Conservation (phyloP, 139 green algal genomes). For the Micractinium sp. region DNA sequence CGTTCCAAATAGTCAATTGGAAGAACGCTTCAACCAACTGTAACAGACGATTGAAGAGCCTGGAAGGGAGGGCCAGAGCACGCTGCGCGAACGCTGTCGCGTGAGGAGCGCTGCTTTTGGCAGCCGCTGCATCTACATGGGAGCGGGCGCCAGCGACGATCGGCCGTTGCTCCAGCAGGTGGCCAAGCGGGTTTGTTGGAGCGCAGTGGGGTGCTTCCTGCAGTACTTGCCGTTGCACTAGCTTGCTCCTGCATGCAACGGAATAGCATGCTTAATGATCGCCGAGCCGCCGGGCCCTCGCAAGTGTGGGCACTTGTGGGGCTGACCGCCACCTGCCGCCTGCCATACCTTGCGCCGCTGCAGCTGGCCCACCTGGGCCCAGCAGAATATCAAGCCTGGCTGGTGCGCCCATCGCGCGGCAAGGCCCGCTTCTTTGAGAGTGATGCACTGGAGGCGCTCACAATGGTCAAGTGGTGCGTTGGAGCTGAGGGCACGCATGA, state of each 20-base stretch:
- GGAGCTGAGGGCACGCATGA: neutral
- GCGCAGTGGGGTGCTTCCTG: no score
- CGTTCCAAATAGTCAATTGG: no score
- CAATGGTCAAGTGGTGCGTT: slow-evolving; percentile 42
- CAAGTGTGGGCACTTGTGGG: neutral
- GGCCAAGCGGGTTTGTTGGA: neutral
- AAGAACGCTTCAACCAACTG: no score
- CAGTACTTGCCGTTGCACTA: neutral
- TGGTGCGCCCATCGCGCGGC: slow-evolving; percentile 76
- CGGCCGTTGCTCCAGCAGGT: slow-evolving; percentile 37
- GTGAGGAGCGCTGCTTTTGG: no score
- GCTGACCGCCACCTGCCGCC: neutral
- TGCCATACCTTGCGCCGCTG: neutral
- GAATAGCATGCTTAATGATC: neutral
- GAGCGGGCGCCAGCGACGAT: neutral
- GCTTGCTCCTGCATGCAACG: neutral
- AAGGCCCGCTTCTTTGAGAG: slow-evolving; percentile 85
- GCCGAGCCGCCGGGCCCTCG: neutral
- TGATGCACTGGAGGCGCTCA: slow-evolving; percentile 65
- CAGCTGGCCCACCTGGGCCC: slow-evolving; percentile 71
- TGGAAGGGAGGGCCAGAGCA: no score
- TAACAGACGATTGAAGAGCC: no score
- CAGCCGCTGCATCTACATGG: no score
- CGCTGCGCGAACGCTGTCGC: no score
- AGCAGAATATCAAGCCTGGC: slow-evolving; percentile 81